Evolutionary conservation across 345 rosid genomes (phyloP).

Genomic region (Turritis glabra): DNA sequence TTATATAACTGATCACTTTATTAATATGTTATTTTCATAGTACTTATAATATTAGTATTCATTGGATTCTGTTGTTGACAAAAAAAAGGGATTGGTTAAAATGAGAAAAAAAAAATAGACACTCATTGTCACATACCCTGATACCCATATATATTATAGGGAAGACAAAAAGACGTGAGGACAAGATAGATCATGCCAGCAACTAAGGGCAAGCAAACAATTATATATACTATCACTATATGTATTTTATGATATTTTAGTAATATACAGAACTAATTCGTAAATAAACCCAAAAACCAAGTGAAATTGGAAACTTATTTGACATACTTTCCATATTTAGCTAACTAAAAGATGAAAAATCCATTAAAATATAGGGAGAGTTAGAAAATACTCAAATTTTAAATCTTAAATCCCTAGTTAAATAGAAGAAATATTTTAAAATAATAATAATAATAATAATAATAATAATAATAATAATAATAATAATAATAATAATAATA

Average conservation of each 20-base stretch:
- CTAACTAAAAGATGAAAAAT: neutral
- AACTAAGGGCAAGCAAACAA: neutral
- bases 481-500: no score
- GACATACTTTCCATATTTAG: no score
- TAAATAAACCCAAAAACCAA: neutral
- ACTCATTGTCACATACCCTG: neutral
- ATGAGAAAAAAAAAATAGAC: neutral
- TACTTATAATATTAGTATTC: neutral
- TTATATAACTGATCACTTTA: no score
- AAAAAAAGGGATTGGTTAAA: neutral
- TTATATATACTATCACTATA: neutral
- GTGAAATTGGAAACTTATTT: neutral
- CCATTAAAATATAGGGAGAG: no score
- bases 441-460: no score
- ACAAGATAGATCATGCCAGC: conserved; percentile 24
- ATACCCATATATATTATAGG: neutral
- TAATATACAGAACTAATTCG: neutral
- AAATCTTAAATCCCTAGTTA: no score
- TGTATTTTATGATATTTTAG: neutral
- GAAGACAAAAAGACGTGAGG: conserved; percentile 20
- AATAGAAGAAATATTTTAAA: no score
- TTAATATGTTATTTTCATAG: neutral
- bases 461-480: no score
- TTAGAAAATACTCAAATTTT: no score
- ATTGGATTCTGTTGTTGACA: neutral